Percentiles rank a stretch among this genome's conserved stretches.
phyloP scores from a whole-genome alignment of 2,329 filamentous ascomycete genomes.

The Fusarium coffeatum region DNA sequence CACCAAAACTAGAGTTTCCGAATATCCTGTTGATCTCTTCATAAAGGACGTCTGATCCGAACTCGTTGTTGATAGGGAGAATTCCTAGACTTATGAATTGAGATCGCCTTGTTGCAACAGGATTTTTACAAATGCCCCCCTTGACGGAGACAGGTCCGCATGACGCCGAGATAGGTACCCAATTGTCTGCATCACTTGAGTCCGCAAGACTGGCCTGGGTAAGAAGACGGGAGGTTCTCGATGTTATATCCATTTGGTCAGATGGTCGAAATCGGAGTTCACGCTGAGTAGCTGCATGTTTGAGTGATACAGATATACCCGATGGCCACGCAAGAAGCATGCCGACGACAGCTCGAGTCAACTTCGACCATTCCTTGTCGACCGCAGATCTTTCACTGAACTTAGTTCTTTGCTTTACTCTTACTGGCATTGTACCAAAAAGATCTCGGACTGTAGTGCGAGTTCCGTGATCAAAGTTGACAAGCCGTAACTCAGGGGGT shows the following conservation, averaged over 20 bases:
- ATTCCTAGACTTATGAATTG: slow-evolving; percentile 89
- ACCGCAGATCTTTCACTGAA: slow-evolving; percentile 63
- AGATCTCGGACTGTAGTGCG: slow-evolving; percentile 80
- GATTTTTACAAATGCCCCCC: slow-evolving; percentile 77
- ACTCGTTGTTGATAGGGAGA: slow-evolving; percentile 68
- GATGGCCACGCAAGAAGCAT: slow-evolving; percentile 77
- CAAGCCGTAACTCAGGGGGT: slow-evolving; percentile 66
- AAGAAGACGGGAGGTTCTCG: slow-evolving; percentile 63
- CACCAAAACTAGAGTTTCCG: slow-evolving; percentile 79
- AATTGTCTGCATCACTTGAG: slow-evolving; percentile 64
- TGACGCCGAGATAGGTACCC: slow-evolving; percentile 78
- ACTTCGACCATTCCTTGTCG: slow-evolving; percentile 71
- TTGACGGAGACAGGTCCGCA: slow-evolving; percentile 70
- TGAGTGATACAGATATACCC: slow-evolving; percentile 67
- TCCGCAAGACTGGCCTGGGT: slow-evolving; percentile 73
- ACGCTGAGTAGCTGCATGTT: slow-evolving; percentile 59
- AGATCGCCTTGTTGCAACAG: slow-evolving; percentile 75
- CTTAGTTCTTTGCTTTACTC: slow-evolving; percentile 80
- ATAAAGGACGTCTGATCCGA: slow-evolving; percentile 74
- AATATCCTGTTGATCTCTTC: slow-evolving; percentile 84
- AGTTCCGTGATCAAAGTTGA: slow-evolving; percentile 74
- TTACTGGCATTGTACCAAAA: slow-evolving; percentile 91
- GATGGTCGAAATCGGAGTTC: slow-evolving; percentile 53
- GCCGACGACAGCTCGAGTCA: slow-evolving; percentile 69
- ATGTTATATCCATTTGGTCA: slow-evolving; percentile 33